Base-by-base conservation (phyloP, 768 basidiomycete species). In the Phlegmacium glaucopus region DNA sequence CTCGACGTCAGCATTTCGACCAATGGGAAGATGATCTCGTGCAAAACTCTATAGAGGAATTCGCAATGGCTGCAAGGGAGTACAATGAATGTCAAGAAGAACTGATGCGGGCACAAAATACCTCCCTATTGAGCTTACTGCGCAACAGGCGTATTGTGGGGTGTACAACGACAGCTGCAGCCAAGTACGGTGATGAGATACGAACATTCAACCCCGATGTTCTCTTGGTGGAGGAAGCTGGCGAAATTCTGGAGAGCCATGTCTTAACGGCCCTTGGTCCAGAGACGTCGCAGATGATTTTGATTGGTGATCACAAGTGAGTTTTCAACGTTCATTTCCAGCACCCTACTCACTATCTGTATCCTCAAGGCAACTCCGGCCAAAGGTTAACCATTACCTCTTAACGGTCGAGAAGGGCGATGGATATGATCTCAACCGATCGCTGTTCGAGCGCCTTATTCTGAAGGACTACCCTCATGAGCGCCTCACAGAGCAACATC, bases 301-400 rank as follows among this genome's bases (percentile, higher is more conserved):
- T 87, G 4, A 87, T 87, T 26, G 85, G 85, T 0, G 85, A 87
- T 54, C 85, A 87, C 61, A 79, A 86, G 85, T 85, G 63, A 11
- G 78, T 16, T 11, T 30, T 32, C 39, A 29, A 18, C n/a, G 28
- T 36, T 9, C 39, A n/a, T 22, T 35, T 28, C 12, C 5, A 9
- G 8, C 6, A n/a, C 18, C 13, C 45, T 18, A 39, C 29, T 36
- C 1, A 41, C 30, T 43, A 38, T 42, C 4, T 2, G 29, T 26
- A 32, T 10, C 6, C 10, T 34, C 32, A 11, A 87, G 85, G 61
- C 85, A 87, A 62, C 69, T 87, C 9, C 81, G 86, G 2, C 85
- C 85, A 0, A 87, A 86, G 61, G 80, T 86, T 48, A 85, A 81
- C 50, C 75, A 80, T 47, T 87, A 86, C 47, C 39, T 57, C 0